Evolutionary conservation across 345 rosid genomes (phyloP).

Genomic region (Psidium friedrichsthalianum): DNA sequence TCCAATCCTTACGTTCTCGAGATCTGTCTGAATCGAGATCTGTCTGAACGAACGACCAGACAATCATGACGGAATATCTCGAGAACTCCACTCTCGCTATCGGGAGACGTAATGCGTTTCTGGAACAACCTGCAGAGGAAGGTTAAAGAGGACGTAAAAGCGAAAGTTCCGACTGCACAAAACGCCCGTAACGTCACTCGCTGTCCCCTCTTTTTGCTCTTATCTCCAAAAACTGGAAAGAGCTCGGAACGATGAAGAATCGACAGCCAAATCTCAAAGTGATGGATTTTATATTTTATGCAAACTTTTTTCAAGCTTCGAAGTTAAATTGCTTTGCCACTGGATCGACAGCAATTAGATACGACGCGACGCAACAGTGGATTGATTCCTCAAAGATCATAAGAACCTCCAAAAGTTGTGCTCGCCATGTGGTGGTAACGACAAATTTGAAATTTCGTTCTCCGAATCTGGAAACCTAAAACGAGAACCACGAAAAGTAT

Average conservation of each 20-base stretch:
- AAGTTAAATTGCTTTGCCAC: background rate
- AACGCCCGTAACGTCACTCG: background rate
- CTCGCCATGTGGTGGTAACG: no score
- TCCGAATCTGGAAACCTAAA: background rate
- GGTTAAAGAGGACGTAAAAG: background rate
- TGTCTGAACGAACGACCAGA: slow-evolving; percentile 1
- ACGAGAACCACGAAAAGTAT: background rate
- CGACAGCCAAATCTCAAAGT: background rate
- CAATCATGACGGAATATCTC: slow-evolving; percentile 53
- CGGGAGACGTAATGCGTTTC: slow-evolving; percentile 7
- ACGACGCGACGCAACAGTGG: background rate
- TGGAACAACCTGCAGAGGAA: background rate
- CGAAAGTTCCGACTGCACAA: background rate
- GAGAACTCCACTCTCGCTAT: slow-evolving; percentile 23
- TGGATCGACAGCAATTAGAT: background rate
- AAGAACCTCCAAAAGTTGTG: background rate
- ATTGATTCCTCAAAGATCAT: background rate
- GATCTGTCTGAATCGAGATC: background rate
- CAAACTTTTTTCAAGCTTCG: background rate
- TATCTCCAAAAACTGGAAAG: background rate
- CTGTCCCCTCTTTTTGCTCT: background rate
- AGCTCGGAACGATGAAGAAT: background rate
- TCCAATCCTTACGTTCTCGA: background rate
- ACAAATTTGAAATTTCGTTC: background rate
- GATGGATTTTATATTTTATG: background rate